phyloP scores from a whole-genome alignment of 345 rosid genomes.

The Ricinus communis region DNA sequence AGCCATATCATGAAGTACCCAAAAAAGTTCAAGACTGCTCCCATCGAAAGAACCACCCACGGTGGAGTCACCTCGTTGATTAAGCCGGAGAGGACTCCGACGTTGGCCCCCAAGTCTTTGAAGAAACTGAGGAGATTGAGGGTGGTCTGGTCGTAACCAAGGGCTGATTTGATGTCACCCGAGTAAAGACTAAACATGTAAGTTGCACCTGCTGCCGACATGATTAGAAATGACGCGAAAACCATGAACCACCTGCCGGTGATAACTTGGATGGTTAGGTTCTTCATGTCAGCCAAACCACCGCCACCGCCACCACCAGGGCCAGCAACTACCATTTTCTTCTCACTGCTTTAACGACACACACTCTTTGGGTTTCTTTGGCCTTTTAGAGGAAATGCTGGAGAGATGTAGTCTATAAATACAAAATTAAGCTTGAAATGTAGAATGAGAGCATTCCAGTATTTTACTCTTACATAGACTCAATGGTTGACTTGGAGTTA shows the following conservation, averaged over 20 bases:
- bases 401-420: not conserved
- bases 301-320: conserved; percentile 4
- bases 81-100: conserved; percentile 57
- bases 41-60: conserved; percentile 60
- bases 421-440: too few species aligned
- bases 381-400: not conserved
- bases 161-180: conserved; percentile 27
- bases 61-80: conserved; percentile 66
- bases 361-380: not conserved
- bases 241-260: conserved; percentile 62
- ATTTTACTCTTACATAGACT: too few species aligned
- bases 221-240: conserved; percentile 56
- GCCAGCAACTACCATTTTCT: conserved; percentile 17
- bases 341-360: not conserved
- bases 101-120: conserved; percentile 60
- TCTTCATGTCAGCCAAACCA: conserved; percentile 24
- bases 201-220: conserved; percentile 62
- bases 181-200: conserved; percentile 65
- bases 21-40: conserved; percentile 51
- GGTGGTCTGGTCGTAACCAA: conserved; percentile 63
- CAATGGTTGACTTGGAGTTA: too few species aligned
- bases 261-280: conserved; percentile 36
- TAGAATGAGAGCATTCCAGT: too few species aligned
- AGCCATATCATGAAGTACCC: conserved; percentile 79
- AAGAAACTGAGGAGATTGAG: conserved; percentile 59